Evolutionary conservation across 2,329 filamentous ascomycete species (phyloP).

Genomic region (Fusarium palustre): DNA sequence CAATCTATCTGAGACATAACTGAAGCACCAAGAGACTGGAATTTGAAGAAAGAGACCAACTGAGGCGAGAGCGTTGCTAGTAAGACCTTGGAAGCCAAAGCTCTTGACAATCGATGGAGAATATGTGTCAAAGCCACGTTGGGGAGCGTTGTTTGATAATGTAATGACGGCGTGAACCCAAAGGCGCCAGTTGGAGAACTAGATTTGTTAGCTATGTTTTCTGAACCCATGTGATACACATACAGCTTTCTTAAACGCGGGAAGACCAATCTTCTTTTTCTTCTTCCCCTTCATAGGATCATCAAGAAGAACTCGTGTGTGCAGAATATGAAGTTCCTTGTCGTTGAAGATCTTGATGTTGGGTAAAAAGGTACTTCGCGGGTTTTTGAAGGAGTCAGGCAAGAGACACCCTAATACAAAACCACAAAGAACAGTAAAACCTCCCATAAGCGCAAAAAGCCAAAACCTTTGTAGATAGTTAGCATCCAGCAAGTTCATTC

Average conservation of each 20-base stretch:
- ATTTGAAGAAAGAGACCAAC: constrained; percentile 66
- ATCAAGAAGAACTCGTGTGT: constrained; percentile 56
- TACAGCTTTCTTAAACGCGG: constrained; percentile 59
- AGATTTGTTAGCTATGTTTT: background rate
- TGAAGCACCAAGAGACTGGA: constrained; percentile 63
- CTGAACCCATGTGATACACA: constrained; percentile 16
- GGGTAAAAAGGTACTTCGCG: constrained; percentile 57
- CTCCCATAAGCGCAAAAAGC: constrained; percentile 65
- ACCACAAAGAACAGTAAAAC: constrained; percentile 61
- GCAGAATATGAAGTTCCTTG: constrained; percentile 57
- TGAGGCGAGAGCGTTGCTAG: constrained; percentile 65
- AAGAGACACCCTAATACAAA: constrained; percentile 58
- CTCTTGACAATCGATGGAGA: constrained; percentile 64
- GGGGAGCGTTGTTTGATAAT: constrained; percentile 60
- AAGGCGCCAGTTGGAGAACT: constrained; percentile 64
- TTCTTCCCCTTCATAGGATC: constrained; percentile 61
- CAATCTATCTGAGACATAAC: constrained; percentile 65
- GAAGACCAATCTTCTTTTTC: constrained; percentile 59
- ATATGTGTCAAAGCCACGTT: constrained; percentile 63
- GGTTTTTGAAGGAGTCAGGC: constrained; percentile 59
- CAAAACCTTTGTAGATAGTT: constrained; percentile 57
- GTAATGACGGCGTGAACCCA: constrained; percentile 65
- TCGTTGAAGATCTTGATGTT: constrained; percentile 52
- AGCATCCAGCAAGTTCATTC: accelerated
- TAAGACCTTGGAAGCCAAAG: constrained; percentile 63